Percentiles rank a stretch among this genome's conserved stretches.
These are phyloP conservation scores for Bimuria novae-zelandiae DNA, from an alignment of 2,329 filamentous ascomycete genomes.

Conservation along the genomic window DNA sequence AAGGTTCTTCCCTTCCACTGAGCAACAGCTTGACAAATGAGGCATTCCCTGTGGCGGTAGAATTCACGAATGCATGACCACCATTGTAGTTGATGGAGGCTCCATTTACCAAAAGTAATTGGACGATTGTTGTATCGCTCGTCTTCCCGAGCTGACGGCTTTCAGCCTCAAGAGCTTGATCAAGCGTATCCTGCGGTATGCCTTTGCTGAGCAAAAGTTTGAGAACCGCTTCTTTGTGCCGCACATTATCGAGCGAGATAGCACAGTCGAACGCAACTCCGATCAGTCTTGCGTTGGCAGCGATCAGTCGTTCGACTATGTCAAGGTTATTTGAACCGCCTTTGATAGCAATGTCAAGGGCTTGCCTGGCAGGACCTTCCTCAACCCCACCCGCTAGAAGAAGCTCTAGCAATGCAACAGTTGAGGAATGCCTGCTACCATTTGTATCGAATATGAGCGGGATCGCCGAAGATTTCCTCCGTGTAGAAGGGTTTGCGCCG, in stretches of 20 bases:
- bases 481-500: slow-evolving; percentile 22
- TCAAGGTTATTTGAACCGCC: slow-evolving; percentile 39
- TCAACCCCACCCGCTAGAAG: slow-evolving; percentile 32
- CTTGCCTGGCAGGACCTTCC: slow-evolving; percentile 24
- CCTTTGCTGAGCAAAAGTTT: slow-evolving; percentile 30
- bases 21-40: slow-evolving; percentile 59
- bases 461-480: slow-evolving; percentile 31
- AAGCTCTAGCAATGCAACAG: slow-evolving; percentile 33
- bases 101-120: slow-evolving; percentile 37
- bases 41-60: slow-evolving; percentile 58
- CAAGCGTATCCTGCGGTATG: slow-evolving; percentile 34
- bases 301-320: slow-evolving; percentile 35
- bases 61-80: slow-evolving; percentile 60
- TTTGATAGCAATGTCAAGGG: slow-evolving; percentile 32
- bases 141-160: slow-evolving; percentile 23
- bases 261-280: slow-evolving; percentile 34
- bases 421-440: slow-evolving; percentile 26
- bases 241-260: slow-evolving; percentile 23
- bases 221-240: slow-evolving; percentile 34
- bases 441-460: slow-evolving; percentile 33
- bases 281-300: slow-evolving; percentile 26
- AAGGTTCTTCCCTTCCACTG: slow-evolving; percentile 37
- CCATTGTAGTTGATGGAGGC: slow-evolving; percentile 55
- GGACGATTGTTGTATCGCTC: slow-evolving; percentile 30
- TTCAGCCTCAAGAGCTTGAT: slow-evolving; percentile 34